These are phyloP conservation scores for Fusarium veterinarium DNA, from an alignment of 2,329 filamentous ascomycete species.

Conservation along the genomic window DNA sequence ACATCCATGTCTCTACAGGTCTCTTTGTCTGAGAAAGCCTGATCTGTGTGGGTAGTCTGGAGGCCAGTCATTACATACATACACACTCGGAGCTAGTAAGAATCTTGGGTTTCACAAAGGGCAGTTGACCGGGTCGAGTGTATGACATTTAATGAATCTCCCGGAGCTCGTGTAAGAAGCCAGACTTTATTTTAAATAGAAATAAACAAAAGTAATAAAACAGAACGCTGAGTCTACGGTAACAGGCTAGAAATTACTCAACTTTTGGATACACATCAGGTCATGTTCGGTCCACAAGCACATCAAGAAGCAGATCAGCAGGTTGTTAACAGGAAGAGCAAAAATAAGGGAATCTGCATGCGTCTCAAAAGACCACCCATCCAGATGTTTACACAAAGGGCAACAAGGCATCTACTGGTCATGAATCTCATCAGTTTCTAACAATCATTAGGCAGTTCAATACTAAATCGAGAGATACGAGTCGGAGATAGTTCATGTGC, in stretches of 20 bases:
- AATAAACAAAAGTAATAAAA: not conserved
- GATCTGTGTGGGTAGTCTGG: slow-evolving; percentile 8
- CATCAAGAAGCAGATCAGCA: not conserved
- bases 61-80: not conserved
- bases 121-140: not conserved
- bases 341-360: not conserved
- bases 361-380: not conserved
- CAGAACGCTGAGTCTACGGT: not conserved
- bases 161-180: not conserved
- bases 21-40: slow-evolving; percentile 11
- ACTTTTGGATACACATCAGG: not conserved
- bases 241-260: not conserved
- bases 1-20: slow-evolving; percentile 5
- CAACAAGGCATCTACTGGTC: not conserved
- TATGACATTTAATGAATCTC: not conserved
- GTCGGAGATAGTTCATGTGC: not conserved
- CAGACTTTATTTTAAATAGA: not conserved
- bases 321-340: not conserved
- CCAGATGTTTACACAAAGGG: not conserved
- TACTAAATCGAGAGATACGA: not conserved
- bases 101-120: not conserved
- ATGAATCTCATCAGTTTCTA: not conserved
- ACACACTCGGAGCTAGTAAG: not conserved
- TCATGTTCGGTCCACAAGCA: not conserved
- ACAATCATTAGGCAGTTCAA: not conserved